Base-by-base conservation (phyloP, 768 basidiomycete species). In the Amanita molliuscula region DNA sequence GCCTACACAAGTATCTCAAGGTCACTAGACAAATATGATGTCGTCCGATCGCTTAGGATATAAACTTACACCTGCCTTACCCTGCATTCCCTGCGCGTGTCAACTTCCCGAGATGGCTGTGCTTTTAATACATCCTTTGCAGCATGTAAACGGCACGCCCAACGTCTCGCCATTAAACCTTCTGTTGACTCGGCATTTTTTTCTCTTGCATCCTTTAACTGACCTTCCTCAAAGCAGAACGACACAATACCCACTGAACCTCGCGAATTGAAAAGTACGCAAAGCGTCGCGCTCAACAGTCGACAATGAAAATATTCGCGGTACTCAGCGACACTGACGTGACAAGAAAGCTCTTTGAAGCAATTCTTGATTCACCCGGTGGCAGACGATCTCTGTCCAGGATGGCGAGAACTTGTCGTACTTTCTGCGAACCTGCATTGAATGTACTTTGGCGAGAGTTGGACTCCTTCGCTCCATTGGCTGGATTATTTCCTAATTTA, bases 381-480 rank as follows among this genome's bases (percentile, higher is more conserved):
- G 87, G 87, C 33, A 78, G 74, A 54, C 80, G 84, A 43, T 72
- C 78, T 38, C 65, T 88, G 52, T 81, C 84, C 44, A 73, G 86
- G 59, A 69, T 89, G 56, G 78, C 86, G 43, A 74, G 87, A 47
- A 87, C 86, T 41, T 88, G 86, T 65, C 78, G 74, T 54, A 77
- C 80, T n/a, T 68, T 87, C 61, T 78, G 73, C 56, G 84, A 83
- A 55, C 84, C 84, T 11, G 78, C 81, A n/a, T 60, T 88, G 56
- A 70, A 81, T 61, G 67, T 81, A 44, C 70, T 89, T 26, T 89
- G 87, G 87, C 78, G 75, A 60, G 87, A 89, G 58, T 67, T 89
- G 50, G 85, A 88, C 62, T 84, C 83, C 10, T 69, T 88, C 52
- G 65, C 79, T 41, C 87, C 87, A 8, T 69, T 89, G 51, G 69